Evolutionary conservation across 345 rosid species (phyloP).

Genomic region (Crucihimalaya himalaica): DNA sequence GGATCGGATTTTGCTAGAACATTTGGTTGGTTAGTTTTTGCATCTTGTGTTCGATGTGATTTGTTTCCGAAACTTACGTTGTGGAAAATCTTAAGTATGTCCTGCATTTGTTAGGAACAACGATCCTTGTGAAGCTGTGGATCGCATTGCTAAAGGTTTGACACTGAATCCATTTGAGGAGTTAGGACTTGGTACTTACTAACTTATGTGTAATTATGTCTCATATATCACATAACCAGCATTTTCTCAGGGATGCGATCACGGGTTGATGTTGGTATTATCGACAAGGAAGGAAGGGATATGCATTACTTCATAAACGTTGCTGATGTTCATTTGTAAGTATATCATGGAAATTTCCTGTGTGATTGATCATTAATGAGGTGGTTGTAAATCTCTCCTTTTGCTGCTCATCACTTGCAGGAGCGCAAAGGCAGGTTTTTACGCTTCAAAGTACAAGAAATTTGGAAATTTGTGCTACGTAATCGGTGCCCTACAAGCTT

Average conservation of each 20-base stretch:
- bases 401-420: slow-evolving; percentile 47
- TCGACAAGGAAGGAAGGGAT: slow-evolving; percentile 54
- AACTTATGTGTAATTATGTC: background rate
- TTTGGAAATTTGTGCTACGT: slow-evolving; percentile 87
- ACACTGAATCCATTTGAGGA: slow-evolving; percentile 13
- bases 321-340: slow-evolving; percentile 98
- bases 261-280: slow-evolving; percentile 72
- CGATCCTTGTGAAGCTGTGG: slow-evolving; percentile 82
- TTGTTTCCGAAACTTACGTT: background rate
- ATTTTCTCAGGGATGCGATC: slow-evolving; percentile 66
- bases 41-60: slow-evolving; percentile 15
- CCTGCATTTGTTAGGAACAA: slow-evolving; percentile 60
- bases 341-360: slow-evolving; percentile 25
- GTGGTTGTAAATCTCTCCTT: slow-evolving; percentile 22
- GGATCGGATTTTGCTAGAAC: slow-evolving; percentile 96
- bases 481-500: slow-evolving; percentile 85
- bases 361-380: slow-evolving; percentile 7
- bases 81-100: slow-evolving; percentile 1
- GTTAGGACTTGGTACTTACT: background rate
- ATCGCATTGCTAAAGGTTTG: slow-evolving; percentile 78
- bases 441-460: slow-evolving; percentile 88
- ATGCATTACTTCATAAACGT: slow-evolving; percentile 84
- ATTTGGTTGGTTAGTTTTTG: slow-evolving; percentile 83
- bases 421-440: slow-evolving; percentile 97
- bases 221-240: slow-evolving; percentile 16